Base-by-base conservation (phyloP, 2,329 filamentous ascomycete genomes). In the Beauveria sp. region DNA sequence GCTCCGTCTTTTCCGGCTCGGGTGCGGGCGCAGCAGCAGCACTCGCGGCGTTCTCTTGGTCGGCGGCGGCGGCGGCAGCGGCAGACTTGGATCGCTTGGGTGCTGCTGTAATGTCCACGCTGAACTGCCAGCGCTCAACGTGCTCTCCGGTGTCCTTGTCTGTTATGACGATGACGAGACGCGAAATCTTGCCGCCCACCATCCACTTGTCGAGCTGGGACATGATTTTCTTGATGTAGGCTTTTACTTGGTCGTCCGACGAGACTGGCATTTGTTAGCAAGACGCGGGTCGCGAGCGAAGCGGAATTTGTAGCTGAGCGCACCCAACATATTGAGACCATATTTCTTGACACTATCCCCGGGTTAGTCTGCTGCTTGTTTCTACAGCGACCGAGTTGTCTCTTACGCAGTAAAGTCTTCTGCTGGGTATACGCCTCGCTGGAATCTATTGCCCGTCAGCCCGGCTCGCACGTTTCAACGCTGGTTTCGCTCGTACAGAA, bases 161-260 rank as follows among this genome's bases (percentile, higher is more conserved):
- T 37, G 93, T 97, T 67, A 99, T 92, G 53, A 99, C 94, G 58
- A 99, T 89, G 63, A 99, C 92, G 14, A 99, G 85, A 76, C 96
- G 97, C 57, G 91, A 96, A 72, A 99, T 97, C 77, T 99, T 97
- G 73, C 92, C 91, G 68, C 89, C 90, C 58, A 92, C 82, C 92
- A 97, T 97, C 94, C 94, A 99, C 73, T 91, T 91, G 78, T 96
- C 93, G 62, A 99, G 85, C 76, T 99, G 94, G 30, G 87, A 88
- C 92, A 97, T 99, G 78, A 99, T 97, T 77, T 96, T 96, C 76
- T 96, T 97, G 80, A 99, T 96, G 77, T 99, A 99, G 37, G 92
- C 91, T 76, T 96, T 96, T 72, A 99, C 94, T 77, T 99, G 93
- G 79, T 97, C 94, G 73, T 99, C 94, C 65, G 92, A 86, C 37